Base-by-base conservation (phyloP, 441 rosid genomes). In the Populus tomentosa region DNA sequence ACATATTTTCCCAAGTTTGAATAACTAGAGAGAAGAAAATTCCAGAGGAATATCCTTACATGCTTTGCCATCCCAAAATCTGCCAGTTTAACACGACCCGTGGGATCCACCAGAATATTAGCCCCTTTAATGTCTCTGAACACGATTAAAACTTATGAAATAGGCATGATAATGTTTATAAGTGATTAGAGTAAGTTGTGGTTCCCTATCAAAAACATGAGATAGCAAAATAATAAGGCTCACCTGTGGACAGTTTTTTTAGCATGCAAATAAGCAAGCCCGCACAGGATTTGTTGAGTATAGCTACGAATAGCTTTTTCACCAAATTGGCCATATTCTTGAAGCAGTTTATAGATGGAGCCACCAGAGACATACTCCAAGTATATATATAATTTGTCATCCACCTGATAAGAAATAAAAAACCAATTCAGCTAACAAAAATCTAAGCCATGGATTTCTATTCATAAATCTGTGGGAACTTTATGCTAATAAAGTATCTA, bases 21-120 rank as follows among this genome's bases (percentile, higher is more conserved):
- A n/a, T 30, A 30, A 4, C 36, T 67, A 67, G 33, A 68, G 40
- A 68, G 5, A 65, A 65, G 8, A 74, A 26, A 40, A 65, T 40
- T 66, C 67, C 23, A 32, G 71, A 69, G 21, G 69, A 42, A 26
- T 30, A 23, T 65, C 23, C 94, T 89, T 89, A 96, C 99, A 81
- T 94, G 99, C 87, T 96, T 94, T 78, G 99, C 99, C 99, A 96
- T 96, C 86, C 99, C 99, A 80, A 96, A 96, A 84, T 96, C 98
- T 76, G 97, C 99, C 86, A 96, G 85, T 79, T 96, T 96, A 69
- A 96, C 98, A n/a, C 98, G 94, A 71, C 99, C 94, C 82, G 75
- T 87, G 50, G 99, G 98, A 79, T 94, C 98, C 36, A 92, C 98
- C 80, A 96, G 83, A 87, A 96, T 90, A 81, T 96, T 96, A 78